phyloP scores from a whole-genome alignment of 805 yeast genomes.

The Wickerhamia fluorescens region DNA sequence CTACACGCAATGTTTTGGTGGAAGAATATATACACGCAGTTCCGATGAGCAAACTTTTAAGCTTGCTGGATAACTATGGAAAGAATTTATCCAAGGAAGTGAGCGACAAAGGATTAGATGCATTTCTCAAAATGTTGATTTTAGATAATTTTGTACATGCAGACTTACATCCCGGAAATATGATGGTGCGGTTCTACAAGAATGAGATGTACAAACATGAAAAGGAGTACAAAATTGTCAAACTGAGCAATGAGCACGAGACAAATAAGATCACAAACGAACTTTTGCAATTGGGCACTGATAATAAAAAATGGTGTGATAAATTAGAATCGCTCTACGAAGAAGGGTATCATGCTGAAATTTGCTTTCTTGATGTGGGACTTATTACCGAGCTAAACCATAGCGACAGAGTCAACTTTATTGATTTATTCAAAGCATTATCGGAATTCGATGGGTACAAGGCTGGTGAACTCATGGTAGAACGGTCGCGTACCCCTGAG shows the following conservation, averaged over 20 bases:
- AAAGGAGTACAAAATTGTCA: slow-evolving; percentile 35
- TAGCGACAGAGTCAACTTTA: slow-evolving; percentile 71
- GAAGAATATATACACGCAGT: slow-evolving; percentile 83
- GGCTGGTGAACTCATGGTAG: slow-evolving; percentile 95
- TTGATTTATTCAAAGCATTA: slow-evolving; percentile 81
- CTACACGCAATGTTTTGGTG: slow-evolving; percentile 67
- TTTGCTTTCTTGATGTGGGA: slow-evolving; percentile 91
- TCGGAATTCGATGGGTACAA: slow-evolving; percentile 89
- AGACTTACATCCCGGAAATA: slow-evolving; percentile 95
- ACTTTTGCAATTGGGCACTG: slow-evolving; percentile 27
- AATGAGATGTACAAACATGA: slow-evolving; percentile 36
- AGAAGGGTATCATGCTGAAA: slow-evolving; percentile 70
- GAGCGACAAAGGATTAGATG: slow-evolving; percentile 80
- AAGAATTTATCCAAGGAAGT: slow-evolving; percentile 54
- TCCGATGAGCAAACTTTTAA: slow-evolving; percentile 67
- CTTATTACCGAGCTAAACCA: slow-evolving; percentile 83
- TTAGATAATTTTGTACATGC: slow-evolving; percentile 93
- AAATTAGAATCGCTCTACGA: slow-evolving; percentile 40
- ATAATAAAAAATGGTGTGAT: slow-evolving; percentile 37
- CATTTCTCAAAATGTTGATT: slow-evolving; percentile 88
- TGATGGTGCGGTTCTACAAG: slow-evolving; percentile 65
- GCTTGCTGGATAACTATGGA: slow-evolving; percentile 39
- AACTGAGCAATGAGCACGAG: slow-evolving; percentile 39
- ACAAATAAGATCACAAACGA: slow-evolving; percentile 39
- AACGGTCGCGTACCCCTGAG: slow-evolving; percentile 89